Evolutionary conservation across 805 yeast genomes (phyloP), one percentile per base, ranked within the genome.

Genomic region (Yarrowia sp.): DNA sequence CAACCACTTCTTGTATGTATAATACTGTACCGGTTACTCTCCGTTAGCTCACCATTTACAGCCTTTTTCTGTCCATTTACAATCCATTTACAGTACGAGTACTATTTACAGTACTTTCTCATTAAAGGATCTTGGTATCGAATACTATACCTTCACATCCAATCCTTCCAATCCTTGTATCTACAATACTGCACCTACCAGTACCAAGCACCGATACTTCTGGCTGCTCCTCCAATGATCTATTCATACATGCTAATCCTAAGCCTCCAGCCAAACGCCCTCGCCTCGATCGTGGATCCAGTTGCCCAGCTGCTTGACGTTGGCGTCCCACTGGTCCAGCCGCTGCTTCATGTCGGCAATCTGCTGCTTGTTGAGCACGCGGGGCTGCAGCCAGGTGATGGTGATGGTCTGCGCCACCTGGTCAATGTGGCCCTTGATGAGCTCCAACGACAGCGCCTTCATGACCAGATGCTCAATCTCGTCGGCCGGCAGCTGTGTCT

Each of bases 351-450:
- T 90, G 48, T 81, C 81, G 65, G 81, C 83, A 66, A 93, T 88
- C 80, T 95, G 99, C 48, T 83, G 84, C 68, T 80, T 81, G 72
- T 90, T 90, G 82, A 95, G 87, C 64, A 92, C 90, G 72, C 98
- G 83, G 66, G 99, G 98, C 80, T 95, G 98, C 67, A 93, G 87
- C 99, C 99, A 95, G 28, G 89, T 85, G 54, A 95, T 86, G 35
- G 88, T 85, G 65, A 95, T 89, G 14, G 87, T 79, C 74, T 87
- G 84, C 58, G 84, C 83, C 46, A 92, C 90, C 78, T 95, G 96
- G 74, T 95, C 96, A 70, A 95, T 93, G 61, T 84, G 81, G n/a
- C 99, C 99, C 75, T 85, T 85, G 72, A 95, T 82, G 69, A 95
- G 81, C 17, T 89, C 90, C 65, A 95, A 79, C 68, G 95, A 85